Evolutionary conservation across 208 protist species (phyloP), one percentile per base, ranked within the genome.

Genomic region (Trypanosomatidae sp.): DNA sequence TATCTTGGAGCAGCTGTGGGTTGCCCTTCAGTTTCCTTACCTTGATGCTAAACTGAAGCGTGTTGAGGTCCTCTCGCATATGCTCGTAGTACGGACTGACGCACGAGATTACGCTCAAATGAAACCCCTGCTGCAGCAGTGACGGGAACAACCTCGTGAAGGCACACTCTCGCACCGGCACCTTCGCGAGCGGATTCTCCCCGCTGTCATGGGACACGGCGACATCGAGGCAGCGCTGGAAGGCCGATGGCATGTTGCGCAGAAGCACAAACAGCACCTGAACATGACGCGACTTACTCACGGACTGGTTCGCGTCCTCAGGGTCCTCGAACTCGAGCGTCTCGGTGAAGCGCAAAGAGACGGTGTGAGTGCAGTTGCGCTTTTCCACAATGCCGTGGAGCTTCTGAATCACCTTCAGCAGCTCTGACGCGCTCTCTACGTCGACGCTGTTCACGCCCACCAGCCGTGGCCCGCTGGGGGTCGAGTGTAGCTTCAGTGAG

Each of bases 31-130:
- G 67, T 68, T 87, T 81, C 72, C 73, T 67, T 22, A 93, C 72
- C 72, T 92, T 92, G 2, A 80, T 75, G 17, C 81, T 76, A 66
- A 94, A 84, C 59, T 79, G 77, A 22, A 96, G 70, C 33, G 88
- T 94, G 50, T 93, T 87, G 68, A 93, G 58, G 41, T 78, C 86
- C 30, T 96, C 89, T 15, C 87, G 84, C 36, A 84, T 81, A 67
- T 93, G 77, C 81, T 93, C 92, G 71, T 91, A 94, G 75, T 91
- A 96, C 9, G 92, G 92, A 73, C 85, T 94, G 46, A 93, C 77
- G 68, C 92, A 95, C 58, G 77, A 88, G 39, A 96, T 79, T 13
- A 90, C 80, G 64, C 75, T 82, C 17, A 93, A 77, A 70, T 92
- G 81, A 76, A 85, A 96, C 5, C 86, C 90, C 50, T 94, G 90